Conservation (phyloP, 805 yeast genomes). For the Candida quercuum region DNA sequence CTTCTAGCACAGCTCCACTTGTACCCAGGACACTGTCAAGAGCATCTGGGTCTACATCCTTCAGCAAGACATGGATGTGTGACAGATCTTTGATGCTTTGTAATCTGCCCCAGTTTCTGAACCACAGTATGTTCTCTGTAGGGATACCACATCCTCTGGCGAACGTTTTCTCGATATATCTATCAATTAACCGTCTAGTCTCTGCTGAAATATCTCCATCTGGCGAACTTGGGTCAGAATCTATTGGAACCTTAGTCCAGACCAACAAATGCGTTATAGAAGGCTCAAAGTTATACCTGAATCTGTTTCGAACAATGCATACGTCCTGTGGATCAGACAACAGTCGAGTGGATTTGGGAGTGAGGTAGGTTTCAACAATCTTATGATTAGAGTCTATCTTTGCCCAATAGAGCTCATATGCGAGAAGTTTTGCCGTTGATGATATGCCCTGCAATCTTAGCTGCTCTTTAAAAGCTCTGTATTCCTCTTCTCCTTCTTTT, state of each 20-base stretch:
- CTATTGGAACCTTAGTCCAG: conserved; percentile 57
- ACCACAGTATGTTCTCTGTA: conserved; percentile 49
- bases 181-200: conserved; percentile 37
- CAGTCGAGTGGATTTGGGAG: conserved; percentile 30
- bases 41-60: conserved; percentile 28
- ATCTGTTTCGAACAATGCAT: conserved; percentile 45
- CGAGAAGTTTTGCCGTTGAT: conserved; percentile 41
- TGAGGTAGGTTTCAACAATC: conserved; percentile 17
- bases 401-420: conserved; percentile 45
- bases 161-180: conserved; percentile 43
- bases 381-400: conserved; percentile 23
- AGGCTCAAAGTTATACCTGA: conserved; percentile 53
- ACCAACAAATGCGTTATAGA: conserved; percentile 50
- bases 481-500: conserved; percentile 32
- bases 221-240: conserved; percentile 40
- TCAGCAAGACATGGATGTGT: conserved; percentile 57
- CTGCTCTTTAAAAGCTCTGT: conserved; percentile 39
- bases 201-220: conserved; percentile 44
- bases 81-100: conserved; percentile 64
- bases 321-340: conserved; percentile 38
- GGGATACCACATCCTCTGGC: conserved; percentile 33
- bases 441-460: conserved; percentile 30
- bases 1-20: conserved; percentile 18
- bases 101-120: conserved; percentile 58
- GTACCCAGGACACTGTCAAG: conserved; percentile 15